These are phyloP conservation scores for Tetratostichococcus sp. DNA, from an alignment of 139 green algal species.

Conservation along the genomic window DNA sequence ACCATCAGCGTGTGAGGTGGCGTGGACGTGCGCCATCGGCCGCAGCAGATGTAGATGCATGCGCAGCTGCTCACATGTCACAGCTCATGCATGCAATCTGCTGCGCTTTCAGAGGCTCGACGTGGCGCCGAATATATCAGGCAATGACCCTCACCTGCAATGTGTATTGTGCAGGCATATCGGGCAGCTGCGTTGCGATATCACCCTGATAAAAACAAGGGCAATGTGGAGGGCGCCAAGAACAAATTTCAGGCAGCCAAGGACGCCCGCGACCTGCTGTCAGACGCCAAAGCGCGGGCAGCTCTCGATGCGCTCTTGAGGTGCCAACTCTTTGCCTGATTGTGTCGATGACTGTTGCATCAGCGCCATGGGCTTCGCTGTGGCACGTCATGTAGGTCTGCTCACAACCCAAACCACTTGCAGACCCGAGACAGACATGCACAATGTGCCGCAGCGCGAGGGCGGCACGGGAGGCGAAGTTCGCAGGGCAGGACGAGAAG, in stretches of 20 bases:
- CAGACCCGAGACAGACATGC: too few relatives aligned
- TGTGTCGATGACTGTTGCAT: neutral
- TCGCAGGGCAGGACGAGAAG: conserved; percentile 56
- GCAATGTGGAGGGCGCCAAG: conserved; percentile 53
- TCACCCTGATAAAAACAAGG: conserved; percentile 77
- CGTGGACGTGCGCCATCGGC: too few relatives aligned
- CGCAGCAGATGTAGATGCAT: too few relatives aligned
- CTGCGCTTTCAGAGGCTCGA: too few relatives aligned
- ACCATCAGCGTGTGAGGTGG: too few relatives aligned
- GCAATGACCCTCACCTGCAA: too few relatives aligned
- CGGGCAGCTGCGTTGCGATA: conserved; percentile 61
- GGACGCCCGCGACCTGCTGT: conserved; percentile 77
- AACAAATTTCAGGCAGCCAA: conserved; percentile 79
- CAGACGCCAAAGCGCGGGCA: conserved; percentile 53
- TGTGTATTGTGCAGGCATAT: conserved; percentile 66
- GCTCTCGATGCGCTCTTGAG: conserved; percentile 67
- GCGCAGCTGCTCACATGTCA: too few relatives aligned
- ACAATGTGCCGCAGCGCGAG: conserved; percentile 54
- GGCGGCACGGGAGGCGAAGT: conserved; percentile 25
- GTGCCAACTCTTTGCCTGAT: conserved; percentile 15
- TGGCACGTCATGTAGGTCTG: neutral
- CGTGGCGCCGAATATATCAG: too few relatives aligned
- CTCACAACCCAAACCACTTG: too few relatives aligned
- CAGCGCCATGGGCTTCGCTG: neutral
- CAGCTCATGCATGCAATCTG: too few relatives aligned